Percentiles rank a stretch among this genome's conserved stretches.
Evolutionary conservation across 2,329 filamentous ascomycete species (phyloP).

Genomic region (Ophiosphaerella herpotricha): DNA sequence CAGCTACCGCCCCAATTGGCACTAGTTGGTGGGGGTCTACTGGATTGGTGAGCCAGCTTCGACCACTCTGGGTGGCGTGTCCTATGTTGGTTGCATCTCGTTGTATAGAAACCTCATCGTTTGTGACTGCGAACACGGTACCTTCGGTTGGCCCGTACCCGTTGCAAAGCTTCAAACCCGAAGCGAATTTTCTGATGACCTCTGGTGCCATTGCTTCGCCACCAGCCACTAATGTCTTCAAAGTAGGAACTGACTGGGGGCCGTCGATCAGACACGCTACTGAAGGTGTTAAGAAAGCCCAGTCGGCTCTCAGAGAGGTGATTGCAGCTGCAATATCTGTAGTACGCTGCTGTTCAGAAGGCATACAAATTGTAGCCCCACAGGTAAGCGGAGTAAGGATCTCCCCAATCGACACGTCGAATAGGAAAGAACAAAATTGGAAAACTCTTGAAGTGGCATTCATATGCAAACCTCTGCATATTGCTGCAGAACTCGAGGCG

Average conservation of each 20-base stretch:
- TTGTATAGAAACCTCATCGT: slow-evolving; percentile 26
- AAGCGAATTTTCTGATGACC: slow-evolving; percentile 32
- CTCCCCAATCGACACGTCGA: slow-evolving; percentile 42
- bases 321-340: slow-evolving; percentile 49
- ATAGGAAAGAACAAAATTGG: slow-evolving; percentile 43
- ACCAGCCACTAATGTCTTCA: slow-evolving; percentile 45
- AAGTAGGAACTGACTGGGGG: slow-evolving; percentile 40
- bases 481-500: slow-evolving; percentile 33
- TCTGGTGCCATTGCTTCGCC: slow-evolving; percentile 34
- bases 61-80: slow-evolving; percentile 22
- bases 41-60: slow-evolving; percentile 35
- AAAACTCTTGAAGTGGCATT: slow-evolving; percentile 35
- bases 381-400: slow-evolving; percentile 37
- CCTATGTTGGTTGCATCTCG: slow-evolving; percentile 33
- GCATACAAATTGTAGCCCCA: slow-evolving; percentile 42
- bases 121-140: slow-evolving; percentile 31
- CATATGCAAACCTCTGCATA: slow-evolving; percentile 34
- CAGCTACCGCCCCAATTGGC: slow-evolving; percentile 35
- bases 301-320: slow-evolving; percentile 32
- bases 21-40: slow-evolving; percentile 33
- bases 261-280: slow-evolving; percentile 41
- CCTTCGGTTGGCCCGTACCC: slow-evolving; percentile 39
- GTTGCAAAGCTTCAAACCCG: slow-evolving; percentile 31
- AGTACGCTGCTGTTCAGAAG: slow-evolving; percentile 48
- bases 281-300: slow-evolving; percentile 42